phyloP scores from a whole-genome alignment of 768 basidiomycete species.

The Lactarius evosmus region DNA sequence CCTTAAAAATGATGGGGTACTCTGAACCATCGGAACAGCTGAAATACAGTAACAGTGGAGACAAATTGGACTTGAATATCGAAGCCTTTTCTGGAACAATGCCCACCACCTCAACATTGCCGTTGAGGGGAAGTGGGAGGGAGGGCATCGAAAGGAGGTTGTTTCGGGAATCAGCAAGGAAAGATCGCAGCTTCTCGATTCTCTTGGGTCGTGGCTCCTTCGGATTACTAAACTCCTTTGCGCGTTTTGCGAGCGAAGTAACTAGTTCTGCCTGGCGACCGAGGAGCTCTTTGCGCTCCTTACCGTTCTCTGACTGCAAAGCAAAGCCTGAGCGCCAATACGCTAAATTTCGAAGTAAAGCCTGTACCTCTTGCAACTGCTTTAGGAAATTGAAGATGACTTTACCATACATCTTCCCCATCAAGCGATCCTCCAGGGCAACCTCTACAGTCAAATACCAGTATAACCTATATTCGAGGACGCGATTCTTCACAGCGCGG shows the following conservation, averaged over 20 bases:
- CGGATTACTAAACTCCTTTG: conserved; percentile 80
- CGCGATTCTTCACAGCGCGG: conserved; percentile 75
- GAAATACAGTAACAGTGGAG: conserved; percentile 87
- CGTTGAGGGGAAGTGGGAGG: conserved; percentile 87
- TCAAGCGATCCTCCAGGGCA: conserved; percentile 63
- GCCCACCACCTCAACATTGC: conserved; percentile 78
- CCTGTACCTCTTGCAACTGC: conserved; percentile 75
- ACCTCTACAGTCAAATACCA: conserved; percentile 99
- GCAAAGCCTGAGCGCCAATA: neutral
- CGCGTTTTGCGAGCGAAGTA: conserved; percentile 78
- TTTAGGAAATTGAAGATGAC: conserved; percentile 85
- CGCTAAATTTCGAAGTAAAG: neutral
- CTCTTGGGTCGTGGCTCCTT: conserved; percentile 96
- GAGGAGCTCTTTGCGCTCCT: conserved; percentile 82
- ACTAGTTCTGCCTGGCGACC: conserved; percentile 89
- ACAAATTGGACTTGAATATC: conserved; percentile 96
- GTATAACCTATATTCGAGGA: conserved; percentile 88
- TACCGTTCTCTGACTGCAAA: conserved; percentile 64
- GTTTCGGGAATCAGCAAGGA: conserved; percentile 82
- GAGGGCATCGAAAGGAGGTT: conserved; percentile 74
- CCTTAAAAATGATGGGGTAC: conserved; percentile 97
- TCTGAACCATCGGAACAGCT: conserved; percentile 80
- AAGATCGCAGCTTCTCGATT: conserved; percentile 89
- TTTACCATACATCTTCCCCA: conserved; percentile 37
- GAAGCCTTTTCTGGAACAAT: conserved; percentile 90